Evolutionary conservation across 495 filamentous ascomycete species (phyloP).

Genomic region (Aspergillus sclerotioniger): DNA sequence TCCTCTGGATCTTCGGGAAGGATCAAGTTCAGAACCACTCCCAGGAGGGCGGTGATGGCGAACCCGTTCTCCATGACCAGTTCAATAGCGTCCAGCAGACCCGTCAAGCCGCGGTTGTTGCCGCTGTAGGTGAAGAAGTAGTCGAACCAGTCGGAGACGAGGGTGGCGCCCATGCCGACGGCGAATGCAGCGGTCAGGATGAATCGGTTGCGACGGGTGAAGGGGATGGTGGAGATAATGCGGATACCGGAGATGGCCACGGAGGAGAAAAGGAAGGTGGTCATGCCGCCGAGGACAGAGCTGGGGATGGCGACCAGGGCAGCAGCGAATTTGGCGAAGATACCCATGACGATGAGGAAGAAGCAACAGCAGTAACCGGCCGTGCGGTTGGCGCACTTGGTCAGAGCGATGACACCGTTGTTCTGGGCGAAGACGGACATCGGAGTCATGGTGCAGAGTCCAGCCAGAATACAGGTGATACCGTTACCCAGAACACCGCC

Average conservation of each 20-base stretch:
- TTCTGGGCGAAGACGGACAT: constrained; percentile 85
- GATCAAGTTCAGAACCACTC: constrained; percentile 69
- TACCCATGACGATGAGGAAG: constrained; percentile 83
- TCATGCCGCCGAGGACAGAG: constrained; percentile 87
- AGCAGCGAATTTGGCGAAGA: constrained; percentile 93
- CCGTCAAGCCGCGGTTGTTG: constrained; percentile 65
- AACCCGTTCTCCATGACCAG: constrained; percentile 74
- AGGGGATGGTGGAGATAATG: constrained; percentile 75
- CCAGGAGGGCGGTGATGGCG: constrained; percentile 65
- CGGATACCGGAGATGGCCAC: constrained; percentile 85
- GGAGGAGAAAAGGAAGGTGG: constrained; percentile 82
- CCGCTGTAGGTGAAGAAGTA: constrained; percentile 75
- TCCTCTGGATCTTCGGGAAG: constrained; percentile 73
- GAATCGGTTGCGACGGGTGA: constrained; percentile 84
- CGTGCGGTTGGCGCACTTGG: constrained; percentile 82
- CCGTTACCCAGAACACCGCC: constrained; percentile 78
- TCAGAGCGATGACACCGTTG: constrained; percentile 89
- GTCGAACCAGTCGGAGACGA: constrained; percentile 75
- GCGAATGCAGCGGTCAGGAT: constrained; percentile 77
- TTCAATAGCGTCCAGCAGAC: constrained; percentile 79
- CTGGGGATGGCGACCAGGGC: constrained; percentile 78
- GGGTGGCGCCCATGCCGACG: constrained; percentile 75
- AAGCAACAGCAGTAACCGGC: constrained; percentile 77
- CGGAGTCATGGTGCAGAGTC: constrained; percentile 79
- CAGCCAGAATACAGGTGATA: constrained; percentile 77